Percentiles rank a stretch among this genome's conserved stretches.
phyloP scores from a whole-genome alignment of 495 filamentous ascomycete genomes.

The Aspergillus sclerotiicarbonarius region DNA sequence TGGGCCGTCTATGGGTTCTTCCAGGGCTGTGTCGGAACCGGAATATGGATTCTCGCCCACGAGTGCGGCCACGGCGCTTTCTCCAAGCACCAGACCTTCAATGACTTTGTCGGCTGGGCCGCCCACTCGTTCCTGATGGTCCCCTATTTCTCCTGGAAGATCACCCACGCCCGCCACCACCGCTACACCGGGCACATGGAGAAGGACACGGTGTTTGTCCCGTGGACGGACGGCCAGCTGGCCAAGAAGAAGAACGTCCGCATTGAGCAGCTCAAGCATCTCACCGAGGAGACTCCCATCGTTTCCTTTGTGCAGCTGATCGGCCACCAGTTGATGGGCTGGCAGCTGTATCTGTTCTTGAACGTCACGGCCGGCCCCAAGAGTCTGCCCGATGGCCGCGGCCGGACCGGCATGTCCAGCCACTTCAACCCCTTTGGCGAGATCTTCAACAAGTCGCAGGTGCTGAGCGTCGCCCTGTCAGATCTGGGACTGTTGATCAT shows the following conservation, averaged over 20 bases:
- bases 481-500: constrained; percentile 57
- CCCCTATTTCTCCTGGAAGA: constrained; percentile 76
- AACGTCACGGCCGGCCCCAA: constrained; percentile 53
- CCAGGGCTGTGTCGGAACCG: constrained; percentile 76
- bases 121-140: constrained; percentile 64
- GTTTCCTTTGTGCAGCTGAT: constrained; percentile 47
- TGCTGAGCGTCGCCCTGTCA: constrained; percentile 52
- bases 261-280: constrained; percentile 39
- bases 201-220: constrained; percentile 60
- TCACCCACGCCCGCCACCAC: constrained; percentile 72
- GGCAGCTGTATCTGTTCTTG: constrained; percentile 54
- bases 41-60: constrained; percentile 81
- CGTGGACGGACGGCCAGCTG: constrained; percentile 43
- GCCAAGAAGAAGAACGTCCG: constrained; percentile 31
- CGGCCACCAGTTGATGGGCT: constrained; percentile 55
- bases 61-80: constrained; percentile 83
- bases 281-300: constrained; percentile 58
- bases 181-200: constrained; percentile 60
- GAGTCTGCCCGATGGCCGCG: constrained; percentile 42
- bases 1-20: constrained; percentile 70
- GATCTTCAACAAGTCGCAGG: constrained; percentile 60
- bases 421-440: constrained; percentile 61
- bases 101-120: constrained; percentile 66
- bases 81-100: constrained; percentile 58
- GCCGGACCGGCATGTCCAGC: constrained; percentile 47